These are phyloP conservation scores for Pyrenochaeta sp. DNA, from an alignment of 2,329 filamentous ascomycete species.

Conservation along the genomic window DNA sequence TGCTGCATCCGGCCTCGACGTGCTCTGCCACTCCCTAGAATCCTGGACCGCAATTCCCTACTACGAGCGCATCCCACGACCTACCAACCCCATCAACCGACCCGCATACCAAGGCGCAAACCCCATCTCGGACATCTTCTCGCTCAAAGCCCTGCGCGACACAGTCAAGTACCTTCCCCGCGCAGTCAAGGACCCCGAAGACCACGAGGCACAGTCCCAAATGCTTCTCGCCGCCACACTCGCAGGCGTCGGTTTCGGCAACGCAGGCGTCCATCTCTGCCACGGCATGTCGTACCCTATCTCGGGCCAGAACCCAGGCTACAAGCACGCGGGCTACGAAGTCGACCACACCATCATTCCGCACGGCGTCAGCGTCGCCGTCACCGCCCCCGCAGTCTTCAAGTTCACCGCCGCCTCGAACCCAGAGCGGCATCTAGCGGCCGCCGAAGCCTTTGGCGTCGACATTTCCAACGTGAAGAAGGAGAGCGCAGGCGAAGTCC, in stretches of 20 bases:
- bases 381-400: constrained; percentile 93
- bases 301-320: constrained; percentile 90
- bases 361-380: constrained; percentile 93
- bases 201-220: constrained; percentile 89
- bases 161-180: constrained; percentile 94
- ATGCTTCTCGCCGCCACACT: constrained; percentile 96
- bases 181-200: constrained; percentile 85
- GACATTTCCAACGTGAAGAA: constrained; percentile 87
- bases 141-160: constrained; percentile 78
- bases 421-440: constrained; percentile 87
- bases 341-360: constrained; percentile 83
- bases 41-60: constrained; percentile 98
- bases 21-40: constrained; percentile 93
- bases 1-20: constrained; percentile 89
- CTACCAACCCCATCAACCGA: constrained; percentile 85
- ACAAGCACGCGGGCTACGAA: constrained; percentile 86
- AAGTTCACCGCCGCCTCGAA: constrained; percentile 90
- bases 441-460: constrained; percentile 89
- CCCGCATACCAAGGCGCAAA: constrained; percentile 98
- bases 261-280: constrained; percentile 91
- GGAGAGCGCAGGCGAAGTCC: constrained; percentile 87
- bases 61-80: constrained; percentile 81
- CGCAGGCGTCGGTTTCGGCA: constrained; percentile 95
- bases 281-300: constrained; percentile 98
- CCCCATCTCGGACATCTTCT: constrained; percentile 97